These are phyloP conservation scores for Trichoderma sp. DNA, from an alignment of 2,329 filamentous ascomycete genomes.

Conservation along the genomic window DNA sequence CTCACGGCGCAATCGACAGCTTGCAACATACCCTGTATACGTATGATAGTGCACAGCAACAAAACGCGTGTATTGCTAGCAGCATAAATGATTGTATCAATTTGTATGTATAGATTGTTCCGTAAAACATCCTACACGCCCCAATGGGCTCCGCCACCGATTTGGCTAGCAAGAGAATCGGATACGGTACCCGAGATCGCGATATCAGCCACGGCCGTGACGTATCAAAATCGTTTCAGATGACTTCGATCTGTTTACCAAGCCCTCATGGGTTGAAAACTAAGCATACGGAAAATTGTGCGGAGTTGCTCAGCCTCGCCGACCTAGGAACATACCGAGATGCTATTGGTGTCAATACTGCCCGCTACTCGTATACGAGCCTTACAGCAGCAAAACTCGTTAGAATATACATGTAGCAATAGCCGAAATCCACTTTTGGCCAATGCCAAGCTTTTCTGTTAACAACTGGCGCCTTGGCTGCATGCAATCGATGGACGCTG, in stretches of 20 bases:
- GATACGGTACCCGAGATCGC: background rate
- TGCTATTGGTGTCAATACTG: background rate
- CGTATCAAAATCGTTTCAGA: background rate
- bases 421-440: background rate
- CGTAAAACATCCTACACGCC: background rate
- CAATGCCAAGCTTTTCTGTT: background rate
- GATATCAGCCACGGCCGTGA: background rate
- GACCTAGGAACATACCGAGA: background rate
- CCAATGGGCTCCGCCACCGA: background rate
- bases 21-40: background rate
- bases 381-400: background rate
- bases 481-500: background rate
- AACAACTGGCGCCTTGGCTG: background rate
- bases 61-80: background rate
- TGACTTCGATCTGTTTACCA: background rate
- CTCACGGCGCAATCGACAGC: no score
- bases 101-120: no score
- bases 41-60: background rate
- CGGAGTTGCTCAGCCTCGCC: background rate
- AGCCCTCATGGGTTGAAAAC: background rate
- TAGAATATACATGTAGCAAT: background rate
- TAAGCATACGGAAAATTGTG: background rate
- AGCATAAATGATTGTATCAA: no score
- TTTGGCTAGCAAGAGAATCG: background rate
- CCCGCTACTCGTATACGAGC: background rate